These are phyloP conservation scores for Boletus vermiculosoides DNA, from an alignment of 768 basidiomycete genomes.

Conservation along the genomic window DNA sequence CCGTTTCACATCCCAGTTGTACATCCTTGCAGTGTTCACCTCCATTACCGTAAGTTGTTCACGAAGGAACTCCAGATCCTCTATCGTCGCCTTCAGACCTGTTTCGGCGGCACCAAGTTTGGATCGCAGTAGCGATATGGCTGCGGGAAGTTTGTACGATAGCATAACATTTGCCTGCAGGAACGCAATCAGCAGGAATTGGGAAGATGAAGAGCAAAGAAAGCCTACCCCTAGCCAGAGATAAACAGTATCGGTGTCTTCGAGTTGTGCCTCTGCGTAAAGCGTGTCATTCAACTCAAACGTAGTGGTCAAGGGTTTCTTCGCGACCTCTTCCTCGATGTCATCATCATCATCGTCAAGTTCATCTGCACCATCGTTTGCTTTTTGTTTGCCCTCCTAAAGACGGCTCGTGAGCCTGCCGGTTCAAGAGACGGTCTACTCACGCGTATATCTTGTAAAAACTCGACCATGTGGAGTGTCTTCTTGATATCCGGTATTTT, in stretches of 20 bases:
- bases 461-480: slow-evolving; percentile 88
- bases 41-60: slow-evolving; percentile 98
- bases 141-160: slow-evolving; percentile 82
- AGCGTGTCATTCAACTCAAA: slow-evolving; percentile 97
- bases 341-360: slow-evolving; percentile 55
- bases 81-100: slow-evolving; percentile 64
- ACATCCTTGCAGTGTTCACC: slow-evolving; percentile 90
- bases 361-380: slow-evolving; percentile 39
- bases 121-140: slow-evolving; percentile 66
- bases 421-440: slow-evolving; percentile 21
- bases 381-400: slow-evolving; percentile 61
- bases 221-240: slow-evolving; percentile 91
- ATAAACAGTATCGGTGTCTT: slow-evolving; percentile 85
- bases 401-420: neutral
- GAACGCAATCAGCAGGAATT: neutral
- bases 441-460: slow-evolving; percentile 69
- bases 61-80: slow-evolving; percentile 89
- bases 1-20: slow-evolving; percentile 93
- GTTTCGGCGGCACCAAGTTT: slow-evolving; percentile 74
- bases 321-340: slow-evolving; percentile 32
- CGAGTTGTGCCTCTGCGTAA: slow-evolving; percentile 86
- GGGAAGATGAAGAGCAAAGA: neutral
- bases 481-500: slow-evolving; percentile 97
- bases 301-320: slow-evolving; percentile 70
- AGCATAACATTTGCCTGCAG: slow-evolving; percentile 95